Conservation (phyloP, 2,329 filamentous ascomycete species). For the Venturia oleaginea region DNA sequence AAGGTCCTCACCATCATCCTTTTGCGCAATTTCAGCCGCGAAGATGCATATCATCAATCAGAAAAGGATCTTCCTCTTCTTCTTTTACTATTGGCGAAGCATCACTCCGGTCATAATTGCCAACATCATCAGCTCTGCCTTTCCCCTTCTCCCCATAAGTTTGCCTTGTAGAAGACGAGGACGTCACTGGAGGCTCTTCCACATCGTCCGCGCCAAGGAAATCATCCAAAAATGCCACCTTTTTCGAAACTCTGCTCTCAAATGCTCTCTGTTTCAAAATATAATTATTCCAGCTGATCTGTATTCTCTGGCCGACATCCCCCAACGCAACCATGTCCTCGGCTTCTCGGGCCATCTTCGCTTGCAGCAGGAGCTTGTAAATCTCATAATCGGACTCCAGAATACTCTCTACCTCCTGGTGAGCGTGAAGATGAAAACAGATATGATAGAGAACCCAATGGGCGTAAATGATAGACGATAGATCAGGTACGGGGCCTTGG, state of each 20-base stretch:
- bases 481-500: neutral
- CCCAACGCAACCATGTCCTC: neutral
- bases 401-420: neutral
- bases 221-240: neutral
- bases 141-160: neutral
- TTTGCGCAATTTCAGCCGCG: too few species aligned
- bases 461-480: neutral
- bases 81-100: neutral
- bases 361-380: neutral
- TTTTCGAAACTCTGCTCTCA: neutral
- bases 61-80: neutral
- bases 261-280: neutral
- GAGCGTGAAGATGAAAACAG: neutral
- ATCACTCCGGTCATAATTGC: neutral
- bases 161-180: neutral
- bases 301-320: neutral
- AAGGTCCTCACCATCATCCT: too few species aligned
- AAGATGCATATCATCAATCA: neutral
- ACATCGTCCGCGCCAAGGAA: neutral
- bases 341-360: neutral
- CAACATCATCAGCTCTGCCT: neutral
- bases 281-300: neutral
- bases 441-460: conserved; percentile 3
- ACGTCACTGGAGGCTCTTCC: neutral
- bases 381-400: neutral